Evolutionary conservation across 768 basidiomycete genomes (phyloP), one percentile per base, ranked within the genome.

Genomic region (Naematelia aurantialba): DNA sequence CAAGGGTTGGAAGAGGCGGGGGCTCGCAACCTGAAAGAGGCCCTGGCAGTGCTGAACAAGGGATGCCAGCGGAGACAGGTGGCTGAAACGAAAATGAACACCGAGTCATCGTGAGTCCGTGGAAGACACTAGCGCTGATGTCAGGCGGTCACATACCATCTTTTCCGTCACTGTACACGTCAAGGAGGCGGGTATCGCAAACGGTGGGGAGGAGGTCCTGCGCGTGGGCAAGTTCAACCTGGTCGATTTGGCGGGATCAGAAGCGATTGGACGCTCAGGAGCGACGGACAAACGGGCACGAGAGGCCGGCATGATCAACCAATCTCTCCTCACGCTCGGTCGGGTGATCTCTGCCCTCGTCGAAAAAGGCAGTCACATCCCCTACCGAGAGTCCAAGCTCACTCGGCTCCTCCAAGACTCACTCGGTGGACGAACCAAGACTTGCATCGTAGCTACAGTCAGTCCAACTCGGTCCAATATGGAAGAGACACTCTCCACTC

Each of bases 251-350:
- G 96, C 96, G 29, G 96, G 96, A 5, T 93, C 91, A 1, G 96
- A 99, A 78, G 97, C 96, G 67, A 93, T 99, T 70, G 93, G 92
- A 10, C 82, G 94, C 22, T 91, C 89, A 0, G 96, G 96, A 17
- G 96, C 96, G 1, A 91, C 92, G 74, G 89, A 96, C 69, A 91
- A 89, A 75, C 81, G 93, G 58, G 96, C 96, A 12, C 82, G 91
- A 64, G 96, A 99, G 73, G 96, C 96, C 1, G 96, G 96, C 11
- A 96, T 93, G 89, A 98, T 99, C 76, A 99, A 98, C 70, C 91
- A 96, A 78, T 93, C 90, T 70, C 80, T 99, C 50, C 81, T 99
- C 1, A 97, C 96, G n/a, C 85, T 99, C 13, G 96, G 96, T 0
- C 81, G 96, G 29, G 96, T 98, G 34, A 98, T 99, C 68, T 96